phyloP scores from a whole-genome alignment of 139 green algal species.

The Tetraselmis chui region DNA sequence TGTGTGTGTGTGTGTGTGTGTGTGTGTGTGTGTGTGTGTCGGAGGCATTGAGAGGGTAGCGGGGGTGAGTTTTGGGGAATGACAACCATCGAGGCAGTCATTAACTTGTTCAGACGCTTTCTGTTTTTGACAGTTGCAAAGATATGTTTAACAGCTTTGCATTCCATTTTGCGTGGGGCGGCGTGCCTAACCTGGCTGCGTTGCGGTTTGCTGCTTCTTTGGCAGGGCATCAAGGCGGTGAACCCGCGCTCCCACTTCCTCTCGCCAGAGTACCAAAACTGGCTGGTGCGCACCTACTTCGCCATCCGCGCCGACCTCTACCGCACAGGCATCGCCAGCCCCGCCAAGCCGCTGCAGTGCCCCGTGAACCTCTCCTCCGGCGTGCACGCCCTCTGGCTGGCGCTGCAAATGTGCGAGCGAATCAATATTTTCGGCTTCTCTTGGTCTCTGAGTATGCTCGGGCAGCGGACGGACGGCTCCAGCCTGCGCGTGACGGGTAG shows the following conservation, averaged over 20 bases:
- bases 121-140: too few relatives aligned
- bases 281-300: conserved; percentile 10
- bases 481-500: conserved; percentile 1
- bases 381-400: conserved; percentile 9
- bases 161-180: too few relatives aligned
- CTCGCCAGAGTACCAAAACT: conserved; percentile 5
- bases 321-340: not conserved
- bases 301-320: conserved; percentile 6
- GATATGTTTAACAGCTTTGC: too few relatives aligned
- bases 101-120: too few relatives aligned
- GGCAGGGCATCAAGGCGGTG: not conserved
- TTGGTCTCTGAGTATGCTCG: conserved; percentile 20
- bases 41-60: too few relatives aligned
- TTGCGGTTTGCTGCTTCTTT: too few relatives aligned
- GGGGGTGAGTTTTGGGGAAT: too few relatives aligned
- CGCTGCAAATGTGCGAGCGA: conserved; percentile 19
- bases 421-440: conserved; percentile 30
- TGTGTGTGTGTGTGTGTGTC: too few relatives aligned
- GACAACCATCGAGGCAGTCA: too few relatives aligned
- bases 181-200: too few relatives aligned
- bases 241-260: conserved; percentile 7
- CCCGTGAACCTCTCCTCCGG: conserved; percentile 10
- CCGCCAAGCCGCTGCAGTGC: conserved; percentile 4
- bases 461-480: not conserved
- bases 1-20: too few relatives aligned